Base-by-base conservation (phyloP, 305 asterid species). In the Solanum aculeatissimum region DNA sequence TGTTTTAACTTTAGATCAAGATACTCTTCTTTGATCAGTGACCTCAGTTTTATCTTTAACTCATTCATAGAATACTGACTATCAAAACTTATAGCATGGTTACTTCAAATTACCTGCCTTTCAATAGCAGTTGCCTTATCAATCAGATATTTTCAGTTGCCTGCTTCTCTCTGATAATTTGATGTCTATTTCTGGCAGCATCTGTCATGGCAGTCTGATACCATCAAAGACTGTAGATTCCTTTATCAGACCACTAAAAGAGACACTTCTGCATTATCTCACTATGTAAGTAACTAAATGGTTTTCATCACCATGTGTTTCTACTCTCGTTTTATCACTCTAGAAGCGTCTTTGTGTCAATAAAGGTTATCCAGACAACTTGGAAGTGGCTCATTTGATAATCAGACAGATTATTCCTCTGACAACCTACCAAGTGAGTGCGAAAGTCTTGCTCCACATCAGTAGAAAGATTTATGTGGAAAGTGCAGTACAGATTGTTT, bases 251-350 rank as follows among this genome's bases (percentile, higher is more conserved):
- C 89, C 95, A 84, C 83, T 89, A 65, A 90, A 86, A 86, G 87
- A 89, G 89, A 90, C 88, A 85, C 82, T 92, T 69, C 72, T 79
- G 84, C 91, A 40, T 86, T 91, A 88, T 89, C 89, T 94, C 83
- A 88, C 89, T 7, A 85, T 78, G 98, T 95, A 92, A 92, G 98
- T 85, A 89, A 84, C 54, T 84, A 63, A 79, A 66, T 55, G 29
- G 32, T 42, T 80, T 45, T 57, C 75, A n/a, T 78, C 81, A 11
- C 70, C 40, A 54, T 72, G 63, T 77, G 54, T 80, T 83, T 75
- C 45, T 49, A 15, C 27, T 75, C 18, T 0, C 35, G 53, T 81
- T 81, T 65, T 42, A 25, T 57, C 38, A 47, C 38, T 42, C 54
- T 18, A 57, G 84, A 45, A 83, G 51, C 35, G 42, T 75, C 38